Evolutionary conservation across 2,329 filamentous ascomycete genomes (phyloP).

Genomic region (Dissoconium aciculare): DNA sequence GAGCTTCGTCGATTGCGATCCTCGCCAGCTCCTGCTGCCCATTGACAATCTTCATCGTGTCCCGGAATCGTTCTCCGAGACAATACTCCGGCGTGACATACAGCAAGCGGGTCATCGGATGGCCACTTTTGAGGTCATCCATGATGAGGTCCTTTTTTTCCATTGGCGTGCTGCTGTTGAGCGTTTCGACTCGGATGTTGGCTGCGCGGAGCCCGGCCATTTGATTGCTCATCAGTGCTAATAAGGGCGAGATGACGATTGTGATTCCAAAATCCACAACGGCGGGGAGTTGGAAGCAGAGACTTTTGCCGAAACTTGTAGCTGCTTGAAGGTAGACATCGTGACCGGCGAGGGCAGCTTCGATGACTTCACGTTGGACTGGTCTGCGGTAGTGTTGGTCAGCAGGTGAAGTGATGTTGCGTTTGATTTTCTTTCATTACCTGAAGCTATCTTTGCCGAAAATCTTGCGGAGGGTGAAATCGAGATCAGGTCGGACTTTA

Average conservation of each 20-base stretch:
- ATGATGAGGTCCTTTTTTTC: conserved; percentile 54
- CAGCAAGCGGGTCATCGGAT: conserved; percentile 66
- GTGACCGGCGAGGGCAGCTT: conserved; percentile 61
- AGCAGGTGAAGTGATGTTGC: background rate
- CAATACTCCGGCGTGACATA: conserved; percentile 93
- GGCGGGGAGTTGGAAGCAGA: conserved; percentile 85
- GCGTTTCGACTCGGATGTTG: conserved; percentile 65
- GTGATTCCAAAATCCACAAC: conserved; percentile 80
- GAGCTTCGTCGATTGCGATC: conserved; percentile 83
- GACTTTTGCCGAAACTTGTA: conserved; percentile 79
- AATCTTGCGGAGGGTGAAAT: conserved; percentile 25
- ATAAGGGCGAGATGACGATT: conserved; percentile 74
- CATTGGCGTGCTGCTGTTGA: conserved; percentile 66
- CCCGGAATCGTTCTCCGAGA: conserved; percentile 60
- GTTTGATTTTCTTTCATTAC: conserved; percentile 7
- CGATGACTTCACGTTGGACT: conserved; percentile 74
- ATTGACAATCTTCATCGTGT: conserved; percentile 57
- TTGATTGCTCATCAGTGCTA: conserved; percentile 93
- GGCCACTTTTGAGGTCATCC: conserved; percentile 71
- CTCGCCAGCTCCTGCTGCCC: conserved; percentile 71
- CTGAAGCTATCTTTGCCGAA: conserved; percentile 24
- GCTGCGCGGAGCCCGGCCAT: conserved; percentile 62
- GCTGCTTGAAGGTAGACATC: conserved; percentile 92
- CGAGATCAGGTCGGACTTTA: conserved; percentile 23
- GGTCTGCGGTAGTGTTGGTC: conserved; percentile 39